Base-by-base conservation (phyloP, 169 alveolate genomes). In the Plasmodium vinckei region DNA sequence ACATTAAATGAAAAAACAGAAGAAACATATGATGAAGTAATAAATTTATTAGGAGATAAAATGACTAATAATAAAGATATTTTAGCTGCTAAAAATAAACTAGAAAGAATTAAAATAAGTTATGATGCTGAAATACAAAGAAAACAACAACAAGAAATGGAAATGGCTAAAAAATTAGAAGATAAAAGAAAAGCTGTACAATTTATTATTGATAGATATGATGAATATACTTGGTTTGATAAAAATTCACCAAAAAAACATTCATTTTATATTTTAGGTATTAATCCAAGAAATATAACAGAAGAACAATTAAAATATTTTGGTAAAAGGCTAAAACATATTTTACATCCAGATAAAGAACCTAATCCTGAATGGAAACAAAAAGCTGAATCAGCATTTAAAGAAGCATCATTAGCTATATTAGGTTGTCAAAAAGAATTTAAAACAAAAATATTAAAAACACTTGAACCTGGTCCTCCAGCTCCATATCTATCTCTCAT, bases 341-440 rank as follows among this genome's bases (percentile, higher is more conserved):
- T 93, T 15, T 54, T 93, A 15, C 96, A 93, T 61, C 96, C 96
- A 9, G 96, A 93, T 61, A 93, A 94, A 27, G 96, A 92, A 47
- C 95, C 92, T 25, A 93, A 93, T 51, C 59, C 87, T 23, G 95
- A 93, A 71, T 92, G 95, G 95, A 93, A 93, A 54, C 67, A 84
- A 19, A 73, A 57, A 61, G 94, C 95, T 10, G 96, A 93, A 56
- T 87, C 73, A 10, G 95, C 96, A 7, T 93, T 93, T 79, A 93
- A 93, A 75, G 96, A 93, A 57, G 96, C 96, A 9, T 93, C 96
- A 21, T 57, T 93, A 33, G 96, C 96, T 15, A 90, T 93, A n/a
- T 67, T 82, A 60, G 90, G 90, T n/a, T 82, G 90, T 27, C 90
- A 82, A 61, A 79, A 82, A 71, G 90, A 82, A 33, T 82, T 82